phyloP scores from a whole-genome alignment of 1,284 basidiomycete species.

The Austroboletus niveus region DNA sequence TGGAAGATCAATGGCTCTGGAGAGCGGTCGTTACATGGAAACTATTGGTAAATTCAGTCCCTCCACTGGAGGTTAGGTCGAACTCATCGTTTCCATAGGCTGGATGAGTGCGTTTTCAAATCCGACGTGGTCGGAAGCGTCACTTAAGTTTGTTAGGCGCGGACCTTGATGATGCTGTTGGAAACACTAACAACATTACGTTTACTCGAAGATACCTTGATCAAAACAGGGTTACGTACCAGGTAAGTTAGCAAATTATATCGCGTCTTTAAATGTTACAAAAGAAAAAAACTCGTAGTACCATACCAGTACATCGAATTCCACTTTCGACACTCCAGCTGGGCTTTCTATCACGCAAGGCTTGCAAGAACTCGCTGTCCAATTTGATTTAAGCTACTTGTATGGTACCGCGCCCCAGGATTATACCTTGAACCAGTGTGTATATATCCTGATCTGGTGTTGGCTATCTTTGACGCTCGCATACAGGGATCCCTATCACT shows the following conservation, averaged over 20 bases:
- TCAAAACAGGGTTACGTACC: constrained; percentile 69
- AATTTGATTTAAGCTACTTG: constrained; percentile 51
- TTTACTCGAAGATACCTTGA: constrained; percentile 74
- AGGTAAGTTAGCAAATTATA: constrained; percentile 37
- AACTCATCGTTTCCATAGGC: constrained; percentile 13
- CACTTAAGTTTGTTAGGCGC: constrained; percentile 38
- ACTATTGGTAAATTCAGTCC: constrained; percentile 59
- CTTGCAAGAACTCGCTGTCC: constrained; percentile 47
- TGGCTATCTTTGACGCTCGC: not conserved
- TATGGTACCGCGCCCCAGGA: constrained; percentile 76
- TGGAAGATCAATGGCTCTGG: constrained; percentile 67
- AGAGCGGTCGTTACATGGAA: constrained; percentile 87
- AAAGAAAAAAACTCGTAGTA: constrained; percentile 39
- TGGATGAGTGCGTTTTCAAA: constrained; percentile 32
- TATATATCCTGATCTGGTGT: constrained; percentile 8
- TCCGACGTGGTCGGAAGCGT: not conserved
- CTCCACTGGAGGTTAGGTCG: not conserved
- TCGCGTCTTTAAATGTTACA: not conserved
- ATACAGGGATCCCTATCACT: constrained; percentile 59
- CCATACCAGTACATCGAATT: constrained; percentile 45
- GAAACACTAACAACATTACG: constrained; percentile 48
- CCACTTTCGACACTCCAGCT: constrained; percentile 53
- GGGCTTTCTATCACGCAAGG: constrained; percentile 57
- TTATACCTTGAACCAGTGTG: constrained; percentile 60
- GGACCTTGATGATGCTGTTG: constrained; percentile 42